Conservation (phyloP, 345 rosid genomes). For the Bretschneidera sinensis region DNA sequence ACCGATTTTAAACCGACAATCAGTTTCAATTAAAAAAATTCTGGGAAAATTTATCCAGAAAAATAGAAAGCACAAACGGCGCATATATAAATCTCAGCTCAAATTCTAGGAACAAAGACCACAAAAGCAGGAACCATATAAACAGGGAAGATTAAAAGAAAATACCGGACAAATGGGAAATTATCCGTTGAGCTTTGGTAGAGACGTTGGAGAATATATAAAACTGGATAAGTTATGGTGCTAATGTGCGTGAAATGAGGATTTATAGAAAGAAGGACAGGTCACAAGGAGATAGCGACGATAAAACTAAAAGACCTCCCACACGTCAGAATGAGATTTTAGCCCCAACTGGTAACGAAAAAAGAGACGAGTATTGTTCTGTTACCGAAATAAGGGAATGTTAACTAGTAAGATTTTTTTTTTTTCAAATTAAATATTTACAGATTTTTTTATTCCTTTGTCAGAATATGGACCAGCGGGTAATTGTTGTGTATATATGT, state of each 20-base stretch:
- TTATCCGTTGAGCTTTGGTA: neutral
- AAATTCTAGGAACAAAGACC: neutral
- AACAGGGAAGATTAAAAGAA: neutral
- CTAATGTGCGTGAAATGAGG: neutral
- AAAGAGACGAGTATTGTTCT: neutral
- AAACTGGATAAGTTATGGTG: neutral
- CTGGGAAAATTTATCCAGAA: too few species aligned
- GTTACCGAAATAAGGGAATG: constrained; percentile 2
- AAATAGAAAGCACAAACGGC: too few species aligned
- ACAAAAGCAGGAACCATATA: neutral
- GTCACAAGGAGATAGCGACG: neutral
- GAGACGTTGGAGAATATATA: too few species aligned
- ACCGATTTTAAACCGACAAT: too few species aligned
- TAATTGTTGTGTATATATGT: neutral
- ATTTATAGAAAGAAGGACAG: constrained; percentile 8
- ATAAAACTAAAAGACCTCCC: constrained; percentile 23
- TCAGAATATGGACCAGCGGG: neutral
- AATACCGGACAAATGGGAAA: neutral
- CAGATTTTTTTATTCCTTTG: neutral
- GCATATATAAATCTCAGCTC: neutral
- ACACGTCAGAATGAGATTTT: constrained; percentile 29
- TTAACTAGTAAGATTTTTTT: too few species aligned
- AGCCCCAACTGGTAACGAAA: neutral
- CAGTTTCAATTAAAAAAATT: too few species aligned
- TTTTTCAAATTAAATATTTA: too few species aligned